Conservation (phyloP, 768 basidiomycete genomes). For the Panus rudis region DNA sequence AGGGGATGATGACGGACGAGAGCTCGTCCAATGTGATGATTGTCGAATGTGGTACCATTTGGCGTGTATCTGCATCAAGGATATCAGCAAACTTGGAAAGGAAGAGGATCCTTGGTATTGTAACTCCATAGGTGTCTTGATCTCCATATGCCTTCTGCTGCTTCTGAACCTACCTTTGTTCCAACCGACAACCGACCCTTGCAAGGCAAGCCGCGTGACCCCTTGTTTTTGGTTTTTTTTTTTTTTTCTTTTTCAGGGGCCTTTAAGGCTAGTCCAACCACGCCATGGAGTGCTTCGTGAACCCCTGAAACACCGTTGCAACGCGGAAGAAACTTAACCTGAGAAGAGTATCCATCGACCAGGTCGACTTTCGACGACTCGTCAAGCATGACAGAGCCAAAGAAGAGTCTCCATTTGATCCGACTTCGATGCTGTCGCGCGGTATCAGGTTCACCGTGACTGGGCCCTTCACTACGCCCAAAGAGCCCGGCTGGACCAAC, state of each 20-base stretch:
- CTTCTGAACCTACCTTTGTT: conserved; percentile 61
- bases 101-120: conserved; percentile 84
- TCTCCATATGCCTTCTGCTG: conserved; percentile 35
- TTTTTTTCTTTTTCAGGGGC: conserved; percentile 49
- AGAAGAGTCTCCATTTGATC: conserved; percentile 63
- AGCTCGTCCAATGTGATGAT: conserved; percentile 75
- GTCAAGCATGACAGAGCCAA: conserved; percentile 41
- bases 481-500: conserved; percentile 39
- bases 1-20: conserved; percentile 67
- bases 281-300: conserved; percentile 37
- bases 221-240: conserved; percentile 58
- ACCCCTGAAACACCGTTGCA: conserved; percentile 43
- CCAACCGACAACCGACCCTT: conserved; percentile 48
- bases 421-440: conserved; percentile 74
- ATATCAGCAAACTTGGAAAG: conserved; percentile 55
- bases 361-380: conserved; percentile 43
- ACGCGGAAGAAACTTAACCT: conserved; percentile 22
- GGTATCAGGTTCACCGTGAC: conserved; percentile 65
- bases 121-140: conserved; percentile 42
- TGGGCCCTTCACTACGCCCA: conserved; percentile 56
- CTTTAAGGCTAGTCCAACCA: conserved; percentile 48
- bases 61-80: conserved; percentile 66
- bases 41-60: conserved; percentile 82
- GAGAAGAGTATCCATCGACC: conserved; percentile 15
- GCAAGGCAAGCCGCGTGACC: conserved; percentile 38